Evolutionary conservation across 1,139 yeast species (phyloP).

Genomic region (Citeromyces siamensis): DNA sequence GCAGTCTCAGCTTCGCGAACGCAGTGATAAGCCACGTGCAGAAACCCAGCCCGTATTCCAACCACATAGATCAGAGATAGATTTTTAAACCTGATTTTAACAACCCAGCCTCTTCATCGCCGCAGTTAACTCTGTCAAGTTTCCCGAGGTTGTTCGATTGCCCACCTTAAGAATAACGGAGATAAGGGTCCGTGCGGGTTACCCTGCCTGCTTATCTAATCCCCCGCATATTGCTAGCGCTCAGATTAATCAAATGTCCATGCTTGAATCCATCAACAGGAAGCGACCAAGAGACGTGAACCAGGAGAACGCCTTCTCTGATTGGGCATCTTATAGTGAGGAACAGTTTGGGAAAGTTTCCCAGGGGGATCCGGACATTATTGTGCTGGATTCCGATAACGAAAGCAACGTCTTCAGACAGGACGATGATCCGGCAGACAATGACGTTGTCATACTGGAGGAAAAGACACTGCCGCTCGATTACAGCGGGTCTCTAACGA

Average conservation of each 20-base stretch:
- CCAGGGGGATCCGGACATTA: constrained; percentile 12
- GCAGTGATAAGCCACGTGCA: neutral
- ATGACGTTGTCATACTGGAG: neutral
- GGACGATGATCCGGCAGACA: constrained; percentile 17
- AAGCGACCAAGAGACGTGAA: constrained; percentile 19
- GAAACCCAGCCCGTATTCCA: neutral
- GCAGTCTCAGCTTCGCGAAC: neutral
- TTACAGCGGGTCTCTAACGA: neutral
- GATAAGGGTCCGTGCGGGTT: neutral
- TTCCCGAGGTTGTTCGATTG: too few species aligned
- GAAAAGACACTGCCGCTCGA: neutral
- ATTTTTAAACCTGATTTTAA: neutral
- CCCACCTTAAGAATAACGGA: neutral
- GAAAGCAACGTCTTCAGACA: constrained; percentile 22
- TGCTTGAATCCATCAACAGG: constrained; percentile 12
- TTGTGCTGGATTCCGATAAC: constrained; percentile 25
- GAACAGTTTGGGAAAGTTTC: constrained; percentile 3
- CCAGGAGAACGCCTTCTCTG: constrained; percentile 6
- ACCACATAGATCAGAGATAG: neutral
- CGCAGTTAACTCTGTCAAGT: too few species aligned
- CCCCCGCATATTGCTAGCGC: constrained; percentile 2
- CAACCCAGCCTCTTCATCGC: too few species aligned
- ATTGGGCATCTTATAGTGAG: constrained; percentile 2
- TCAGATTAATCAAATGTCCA: constrained; percentile 7
- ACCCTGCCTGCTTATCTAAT: constrained; percentile 4